Percentiles rank a stretch among this genome's conserved stretches.
Conservation (phyloP, 1,139 yeast genomes). For the Zygosaccharomyces pseudobailii region DNA sequence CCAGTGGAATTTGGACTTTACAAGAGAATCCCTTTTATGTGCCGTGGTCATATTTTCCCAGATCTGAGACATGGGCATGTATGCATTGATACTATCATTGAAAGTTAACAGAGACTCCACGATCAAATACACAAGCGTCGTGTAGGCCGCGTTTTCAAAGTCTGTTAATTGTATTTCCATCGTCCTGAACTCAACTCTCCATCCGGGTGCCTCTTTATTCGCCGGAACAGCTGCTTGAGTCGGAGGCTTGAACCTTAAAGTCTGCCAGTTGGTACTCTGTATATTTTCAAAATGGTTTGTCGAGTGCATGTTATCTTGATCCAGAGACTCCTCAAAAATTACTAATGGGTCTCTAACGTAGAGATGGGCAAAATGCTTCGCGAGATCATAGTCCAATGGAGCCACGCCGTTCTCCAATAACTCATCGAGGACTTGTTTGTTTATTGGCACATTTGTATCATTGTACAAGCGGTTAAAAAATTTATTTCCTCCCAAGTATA, state of each 20-base stretch:
- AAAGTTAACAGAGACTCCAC: conserved; percentile 68
- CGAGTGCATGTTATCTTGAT: conserved; percentile 62
- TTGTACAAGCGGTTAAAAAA: conserved; percentile 55
- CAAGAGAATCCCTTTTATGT: conserved; percentile 67
- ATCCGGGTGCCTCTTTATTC: conserved; percentile 60
- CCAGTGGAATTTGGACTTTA: conserved; percentile 63
- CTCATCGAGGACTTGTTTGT: conserved; percentile 48
- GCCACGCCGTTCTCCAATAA: conserved; percentile 42
- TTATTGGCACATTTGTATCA: conserved; percentile 70
- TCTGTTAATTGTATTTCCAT: conserved; percentile 94
- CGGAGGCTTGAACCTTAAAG: conserved; percentile 88
- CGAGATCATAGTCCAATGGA: conserved; percentile 60
- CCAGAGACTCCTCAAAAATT: conserved; percentile 72
- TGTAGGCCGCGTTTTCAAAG: conserved; percentile 93
- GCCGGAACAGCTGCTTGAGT: conserved; percentile 43
- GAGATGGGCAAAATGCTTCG: conserved; percentile 87
- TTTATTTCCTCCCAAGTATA: conserved; percentile 60
- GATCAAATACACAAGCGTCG: conserved; percentile 66
- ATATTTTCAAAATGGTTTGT: conserved; percentile 95
- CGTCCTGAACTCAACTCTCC: conserved; percentile 97
- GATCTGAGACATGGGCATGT: conserved; percentile 75
- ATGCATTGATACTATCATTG: conserved; percentile 56
- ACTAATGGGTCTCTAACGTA: conserved; percentile 93
- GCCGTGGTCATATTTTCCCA: conserved; percentile 86
- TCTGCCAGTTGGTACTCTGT: conserved; percentile 98